Evolutionary conservation across 179 eudicot genomes (phyloP), one percentile per base, ranked within the genome.

Genomic region (Vitellaria paradoxa): DNA sequence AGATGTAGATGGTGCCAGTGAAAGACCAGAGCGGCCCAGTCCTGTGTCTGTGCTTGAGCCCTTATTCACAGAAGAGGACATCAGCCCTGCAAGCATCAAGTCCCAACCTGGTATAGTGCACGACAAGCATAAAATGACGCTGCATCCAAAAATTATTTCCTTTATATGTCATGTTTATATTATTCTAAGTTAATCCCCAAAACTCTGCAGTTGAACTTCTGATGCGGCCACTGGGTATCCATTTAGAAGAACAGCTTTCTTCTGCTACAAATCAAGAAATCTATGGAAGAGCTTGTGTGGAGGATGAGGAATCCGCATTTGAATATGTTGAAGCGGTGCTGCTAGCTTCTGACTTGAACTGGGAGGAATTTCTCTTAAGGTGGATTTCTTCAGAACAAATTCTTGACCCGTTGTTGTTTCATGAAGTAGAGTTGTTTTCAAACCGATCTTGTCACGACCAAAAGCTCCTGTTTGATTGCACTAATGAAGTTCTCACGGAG

Each of bases 391-490:
- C 87, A 0, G 85, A 84, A 13, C 82, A 83, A 76, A 75, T 90
- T 21, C 86, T 93, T 13, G 89, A 93, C 60, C 85, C 88, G 49
- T 84, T 87, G 17, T 80, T 94, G 80, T 81, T 92, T 60, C 84
- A 92, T 68, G 94, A 89, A 75, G 86, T 92, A 1, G 91, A 84
- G 73, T 81, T 89, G 67, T 86, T 86, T 21, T 86, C 90, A 3
- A 87, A 82, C 73, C 79, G 80, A 49, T 85, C 89, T 68, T 75
- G 74, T 37, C 84, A 86, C 24, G 98, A 96, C 78, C 96, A 88
- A 80, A 88, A 89, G 73, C 94, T 92, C 83, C 90, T 96, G 47
- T 91, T 96, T 59, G 93, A 91, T 79, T 87, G 85, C 57, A 89
- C 91, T 65, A 89, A 84, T 63, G 94, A 96, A 74, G 89, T 90